Conservation (phyloP, 2,329 filamentous ascomycete species). For the Pseudocercospora fuligena region DNA sequence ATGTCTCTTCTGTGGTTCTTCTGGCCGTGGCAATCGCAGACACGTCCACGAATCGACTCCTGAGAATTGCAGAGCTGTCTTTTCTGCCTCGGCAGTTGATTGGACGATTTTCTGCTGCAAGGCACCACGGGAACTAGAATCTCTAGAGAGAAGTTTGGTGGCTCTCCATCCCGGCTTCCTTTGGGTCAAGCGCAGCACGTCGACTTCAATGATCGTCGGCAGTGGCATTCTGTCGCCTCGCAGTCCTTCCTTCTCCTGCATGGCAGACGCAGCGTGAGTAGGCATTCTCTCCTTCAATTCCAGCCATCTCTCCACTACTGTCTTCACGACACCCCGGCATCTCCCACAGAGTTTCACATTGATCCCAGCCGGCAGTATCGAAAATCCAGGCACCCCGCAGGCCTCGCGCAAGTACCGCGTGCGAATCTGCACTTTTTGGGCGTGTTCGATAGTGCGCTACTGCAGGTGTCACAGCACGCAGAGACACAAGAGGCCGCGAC, state of each 20-base stretch:
- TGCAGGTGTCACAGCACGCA: conserved; percentile 6
- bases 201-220: background rate
- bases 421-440: background rate
- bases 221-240: background rate
- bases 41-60: background rate
- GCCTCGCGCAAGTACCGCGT: background rate
- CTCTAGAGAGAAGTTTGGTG: too few relatives aligned
- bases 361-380: background rate
- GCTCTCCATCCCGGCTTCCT: background rate
- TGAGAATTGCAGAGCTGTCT: background rate
- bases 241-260: background rate
- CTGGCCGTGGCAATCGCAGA: background rate
- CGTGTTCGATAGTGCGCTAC: conserved; percentile 1
- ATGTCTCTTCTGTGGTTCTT: background rate
- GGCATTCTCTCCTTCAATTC: conserved; percentile 1
- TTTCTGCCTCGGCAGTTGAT: background rate
- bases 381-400: conserved; percentile 9
- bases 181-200: background rate
- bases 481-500: background rate
- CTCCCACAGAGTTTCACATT: background rate
- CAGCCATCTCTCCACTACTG: background rate
- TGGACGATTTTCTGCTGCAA: background rate
- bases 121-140: background rate
- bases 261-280: background rate
- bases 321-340: background rate